phyloP scores from a whole-genome alignment of 306 rosid species.

The Fragaria vesca region DNA sequence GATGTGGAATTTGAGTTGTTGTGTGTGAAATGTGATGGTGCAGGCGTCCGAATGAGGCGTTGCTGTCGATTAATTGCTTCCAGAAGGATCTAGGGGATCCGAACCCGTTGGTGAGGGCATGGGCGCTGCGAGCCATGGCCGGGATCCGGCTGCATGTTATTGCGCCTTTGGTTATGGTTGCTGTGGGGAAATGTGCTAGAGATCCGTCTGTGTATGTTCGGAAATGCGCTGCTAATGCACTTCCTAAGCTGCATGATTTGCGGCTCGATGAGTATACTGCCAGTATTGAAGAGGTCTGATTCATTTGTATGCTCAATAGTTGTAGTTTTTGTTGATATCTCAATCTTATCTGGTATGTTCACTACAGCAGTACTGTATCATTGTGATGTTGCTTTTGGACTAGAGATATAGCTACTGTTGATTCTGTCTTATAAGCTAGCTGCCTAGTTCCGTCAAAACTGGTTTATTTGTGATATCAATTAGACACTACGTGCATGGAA shows the following conservation, averaged over 20 bases:
- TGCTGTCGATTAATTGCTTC: slow-evolving; percentile 89
- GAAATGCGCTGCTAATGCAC: slow-evolving; percentile 92
- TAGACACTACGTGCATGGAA: not conserved
- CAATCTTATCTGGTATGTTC: not conserved
- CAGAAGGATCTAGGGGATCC: slow-evolving; percentile 90
- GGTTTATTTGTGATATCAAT: not conserved
- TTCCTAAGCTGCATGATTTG: slow-evolving; percentile 92
- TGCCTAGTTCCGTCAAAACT: not conserved
- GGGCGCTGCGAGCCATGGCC: slow-evolving; percentile 97
- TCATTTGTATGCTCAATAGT: not conserved
- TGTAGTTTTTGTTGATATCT: not conserved
- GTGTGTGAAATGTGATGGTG: not conserved
- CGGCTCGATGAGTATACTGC: slow-evolving; percentile 71
- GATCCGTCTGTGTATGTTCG: slow-evolving; percentile 93
- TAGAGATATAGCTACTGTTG: not conserved
- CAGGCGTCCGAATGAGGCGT: slow-evolving; percentile 95
- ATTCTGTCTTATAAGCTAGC: not conserved
- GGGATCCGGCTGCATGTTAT: slow-evolving; percentile 90
- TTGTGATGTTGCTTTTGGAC: not conserved
- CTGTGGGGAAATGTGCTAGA: slow-evolving; percentile 84
- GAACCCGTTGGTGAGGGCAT: slow-evolving; percentile 87
- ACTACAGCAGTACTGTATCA: not conserved
- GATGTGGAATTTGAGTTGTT: not conserved
- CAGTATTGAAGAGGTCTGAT: slow-evolving; percentile 81
- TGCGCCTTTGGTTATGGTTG: slow-evolving; percentile 88